phyloP scores from a whole-genome alignment of 768 basidiomycete species.

The Lactarius hatsudake region DNA sequence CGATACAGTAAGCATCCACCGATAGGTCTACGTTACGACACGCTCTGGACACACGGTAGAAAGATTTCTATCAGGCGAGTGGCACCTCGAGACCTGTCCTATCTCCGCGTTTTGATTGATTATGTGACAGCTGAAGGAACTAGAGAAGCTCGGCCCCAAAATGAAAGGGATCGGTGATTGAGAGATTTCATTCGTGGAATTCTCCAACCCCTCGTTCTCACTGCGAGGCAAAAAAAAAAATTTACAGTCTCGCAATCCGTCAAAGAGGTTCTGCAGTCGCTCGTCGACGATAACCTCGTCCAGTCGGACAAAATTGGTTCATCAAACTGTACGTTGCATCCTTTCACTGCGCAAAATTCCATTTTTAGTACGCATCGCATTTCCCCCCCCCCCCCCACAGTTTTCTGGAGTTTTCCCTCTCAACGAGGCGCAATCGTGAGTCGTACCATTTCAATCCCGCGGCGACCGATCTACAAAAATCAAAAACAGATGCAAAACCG shows the following conservation, averaged over 20 bases:
- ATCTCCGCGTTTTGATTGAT: neutral
- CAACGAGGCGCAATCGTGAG: slow-evolving; percentile 74
- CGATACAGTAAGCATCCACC: slow-evolving; percentile 59
- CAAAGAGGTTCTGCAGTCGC: slow-evolving; percentile 85
- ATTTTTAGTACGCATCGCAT: slow-evolving; percentile 24
- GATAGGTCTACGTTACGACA: neutral
- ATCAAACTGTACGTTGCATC: slow-evolving; percentile 71
- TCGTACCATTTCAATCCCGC: slow-evolving; percentile 14
- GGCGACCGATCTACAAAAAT: neutral
- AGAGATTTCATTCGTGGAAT: neutral
- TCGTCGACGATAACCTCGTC: slow-evolving; percentile 85
- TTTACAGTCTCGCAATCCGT: slow-evolving; percentile 79
- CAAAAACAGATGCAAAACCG: slow-evolving; percentile 53
- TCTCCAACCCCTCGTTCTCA: neutral
- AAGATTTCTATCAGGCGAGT: slow-evolving; percentile 74
- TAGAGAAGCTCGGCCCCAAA: slow-evolving; percentile 87
- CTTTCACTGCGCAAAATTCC: slow-evolving; percentile 17
- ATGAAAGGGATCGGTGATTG: slow-evolving; percentile 82
- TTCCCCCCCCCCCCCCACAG: slow-evolving; percentile 39
- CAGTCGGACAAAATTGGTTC: slow-evolving; percentile 91
- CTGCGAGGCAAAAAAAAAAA: neutral
- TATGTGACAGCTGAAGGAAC: slow-evolving; percentile 73
- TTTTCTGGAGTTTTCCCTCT: slow-evolving; percentile 96
- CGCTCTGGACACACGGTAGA: slow-evolving; percentile 41
- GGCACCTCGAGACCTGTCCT: neutral